A percentile compares a stretch with the other conserved stretches of the same genome.
These are phyloP conservation scores for Taiwanofungus camphoratus DNA, from an alignment of 1,284 basidiomycete species.

Conservation along the genomic window DNA sequence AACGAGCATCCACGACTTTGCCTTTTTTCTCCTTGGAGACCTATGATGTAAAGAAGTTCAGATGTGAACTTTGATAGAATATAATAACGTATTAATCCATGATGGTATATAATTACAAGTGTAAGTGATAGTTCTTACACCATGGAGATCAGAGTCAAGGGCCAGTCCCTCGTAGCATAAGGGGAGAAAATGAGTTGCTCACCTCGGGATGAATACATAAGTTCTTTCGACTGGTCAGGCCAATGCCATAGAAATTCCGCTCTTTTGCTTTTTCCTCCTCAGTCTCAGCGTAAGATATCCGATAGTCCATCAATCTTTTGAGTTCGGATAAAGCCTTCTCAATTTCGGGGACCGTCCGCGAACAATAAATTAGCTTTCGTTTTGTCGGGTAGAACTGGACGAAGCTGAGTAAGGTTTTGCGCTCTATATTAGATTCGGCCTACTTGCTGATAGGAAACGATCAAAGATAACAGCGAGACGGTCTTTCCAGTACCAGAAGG, in stretches of 20 bases:
- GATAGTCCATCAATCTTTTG: conserved; percentile 92
- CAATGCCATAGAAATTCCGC: conserved; percentile 81
- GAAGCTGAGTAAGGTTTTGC: conserved; percentile 1
- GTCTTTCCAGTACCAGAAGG: conserved; percentile 99
- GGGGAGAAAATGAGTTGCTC: too few species aligned
- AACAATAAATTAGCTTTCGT: conserved; percentile 97
- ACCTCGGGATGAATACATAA: conserved; percentile 95
- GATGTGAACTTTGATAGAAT: neutral
- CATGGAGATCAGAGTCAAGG: too few species aligned
- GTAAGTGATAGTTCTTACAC: too few species aligned
- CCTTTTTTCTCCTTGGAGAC: conserved; percentile 98
- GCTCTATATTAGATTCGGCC: neutral
- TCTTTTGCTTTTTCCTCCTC: conserved; percentile 78
- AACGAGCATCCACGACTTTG: conserved; percentile 93
- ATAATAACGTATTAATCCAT: too few species aligned
- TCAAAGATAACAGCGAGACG: conserved; percentile 91
- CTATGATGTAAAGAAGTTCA: conserved; percentile 33
- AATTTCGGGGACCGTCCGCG: conserved; percentile 99
- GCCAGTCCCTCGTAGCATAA: too few species aligned
- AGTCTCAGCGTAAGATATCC: conserved; percentile 64
- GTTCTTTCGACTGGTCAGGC: conserved; percentile 94
- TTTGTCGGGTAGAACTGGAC: conserved; percentile 84
- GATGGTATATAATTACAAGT: too few species aligned
- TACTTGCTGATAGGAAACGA: conserved; percentile 97
- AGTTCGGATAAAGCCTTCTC: conserved; percentile 97